phyloP scores from a whole-genome alignment of 345 rosid genomes.

The Theobroma cacao region DNA sequence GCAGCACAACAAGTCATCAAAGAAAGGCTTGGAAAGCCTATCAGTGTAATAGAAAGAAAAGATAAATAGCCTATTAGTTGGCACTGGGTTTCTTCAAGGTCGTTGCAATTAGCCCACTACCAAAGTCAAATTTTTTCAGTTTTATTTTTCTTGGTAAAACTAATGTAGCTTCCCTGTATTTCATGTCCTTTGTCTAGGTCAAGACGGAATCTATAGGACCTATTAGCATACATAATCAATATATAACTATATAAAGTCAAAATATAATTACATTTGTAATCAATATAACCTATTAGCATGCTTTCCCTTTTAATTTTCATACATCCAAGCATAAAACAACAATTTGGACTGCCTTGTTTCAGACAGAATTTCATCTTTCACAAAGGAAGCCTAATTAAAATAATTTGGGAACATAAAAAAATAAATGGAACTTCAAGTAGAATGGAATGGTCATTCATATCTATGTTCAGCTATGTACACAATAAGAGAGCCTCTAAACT shows the following conservation, averaged over 20 bases:
- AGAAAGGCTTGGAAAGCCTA: neutral
- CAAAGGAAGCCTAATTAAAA: neutral
- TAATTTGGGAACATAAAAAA: neutral
- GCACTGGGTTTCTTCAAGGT: neutral
- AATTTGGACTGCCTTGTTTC: neutral
- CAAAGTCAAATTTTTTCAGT: neutral
- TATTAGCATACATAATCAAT: too few species aligned
- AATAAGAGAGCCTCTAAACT: neutral
- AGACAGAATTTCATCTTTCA: conserved; percentile 6
- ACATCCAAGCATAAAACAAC: neutral
- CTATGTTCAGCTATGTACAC: neutral
- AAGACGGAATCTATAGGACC: neutral
- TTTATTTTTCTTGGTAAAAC: neutral
- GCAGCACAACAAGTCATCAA: neutral
- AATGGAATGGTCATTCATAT: neutral
- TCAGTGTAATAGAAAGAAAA: neutral
- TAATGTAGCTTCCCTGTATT: neutral
- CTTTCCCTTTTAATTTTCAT: neutral
- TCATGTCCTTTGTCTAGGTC: neutral
- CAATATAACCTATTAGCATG: neutral
- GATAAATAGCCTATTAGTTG: neutral
- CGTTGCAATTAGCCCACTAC: neutral
- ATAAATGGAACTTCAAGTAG: too few species aligned
- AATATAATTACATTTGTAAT: neutral
- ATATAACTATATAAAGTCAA: neutral